These are phyloP conservation scores for Lactarius psammicola DNA, from an alignment of 768 basidiomycete species.

Conservation along the genomic window DNA sequence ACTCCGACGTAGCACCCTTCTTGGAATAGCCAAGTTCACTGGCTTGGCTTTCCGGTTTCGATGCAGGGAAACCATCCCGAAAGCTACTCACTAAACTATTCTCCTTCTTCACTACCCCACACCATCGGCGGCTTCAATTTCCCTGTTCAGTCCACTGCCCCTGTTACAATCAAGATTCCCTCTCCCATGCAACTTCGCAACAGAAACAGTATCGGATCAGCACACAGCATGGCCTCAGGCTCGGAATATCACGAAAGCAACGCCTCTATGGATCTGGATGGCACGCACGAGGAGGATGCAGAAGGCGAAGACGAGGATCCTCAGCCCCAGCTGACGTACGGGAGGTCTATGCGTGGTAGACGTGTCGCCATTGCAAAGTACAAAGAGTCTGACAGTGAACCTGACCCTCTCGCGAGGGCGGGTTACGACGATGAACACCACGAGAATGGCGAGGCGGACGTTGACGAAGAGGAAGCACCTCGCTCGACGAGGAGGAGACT, in stretches of 20 bases:
- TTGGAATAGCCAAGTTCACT: slow-evolving; percentile 6
- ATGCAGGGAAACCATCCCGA: slow-evolving; percentile 25
- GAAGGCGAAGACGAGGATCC: slow-evolving; percentile 30
- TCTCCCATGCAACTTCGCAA: slow-evolving; percentile 28
- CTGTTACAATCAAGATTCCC: slow-evolving; percentile 28
- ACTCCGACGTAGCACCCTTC: background rate
- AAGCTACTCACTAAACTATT: slow-evolving; percentile 16
- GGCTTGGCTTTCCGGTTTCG: slow-evolving; percentile 17
- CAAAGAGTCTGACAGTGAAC: slow-evolving; percentile 33
- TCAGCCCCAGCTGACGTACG: slow-evolving; percentile 23
- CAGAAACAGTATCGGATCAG: slow-evolving; percentile 22
- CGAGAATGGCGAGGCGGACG: slow-evolving; percentile 23
- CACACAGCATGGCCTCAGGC: slow-evolving; percentile 35
- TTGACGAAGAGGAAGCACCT: slow-evolving; percentile 34
- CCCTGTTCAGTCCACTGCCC: slow-evolving; percentile 16
- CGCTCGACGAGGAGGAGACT: slow-evolving; percentile 26
- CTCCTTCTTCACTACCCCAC: slow-evolving; percentile 17
- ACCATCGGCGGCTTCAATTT: slow-evolving; percentile 28
- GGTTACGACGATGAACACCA: slow-evolving; percentile 19
- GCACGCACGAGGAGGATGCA: slow-evolving; percentile 29
- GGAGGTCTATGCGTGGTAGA: slow-evolving; percentile 32
- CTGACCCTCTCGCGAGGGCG: slow-evolving; percentile 19
- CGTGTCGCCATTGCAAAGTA: slow-evolving; percentile 33
- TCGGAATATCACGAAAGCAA: slow-evolving; percentile 39
- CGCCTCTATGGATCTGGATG: slow-evolving; percentile 36